Conservation (phyloP, 306 rosid species). For the Mucuna pruriens region DNA sequence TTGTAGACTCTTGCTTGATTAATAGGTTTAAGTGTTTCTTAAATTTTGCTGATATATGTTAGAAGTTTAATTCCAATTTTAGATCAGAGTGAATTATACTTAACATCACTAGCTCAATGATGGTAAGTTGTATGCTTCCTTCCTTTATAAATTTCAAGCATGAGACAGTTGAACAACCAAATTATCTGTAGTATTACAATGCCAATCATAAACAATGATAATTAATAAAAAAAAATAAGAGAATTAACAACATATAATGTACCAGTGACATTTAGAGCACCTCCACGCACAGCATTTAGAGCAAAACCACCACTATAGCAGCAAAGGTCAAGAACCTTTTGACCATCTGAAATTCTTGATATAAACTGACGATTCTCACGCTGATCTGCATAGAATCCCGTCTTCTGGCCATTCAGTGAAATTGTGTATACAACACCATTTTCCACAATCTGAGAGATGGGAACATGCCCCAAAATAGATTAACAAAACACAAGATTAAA, state of each 20-base stretch:
- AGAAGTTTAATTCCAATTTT: neutral
- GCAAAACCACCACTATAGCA: constrained; percentile 97
- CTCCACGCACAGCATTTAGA: constrained; percentile 78
- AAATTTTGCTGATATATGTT: neutral
- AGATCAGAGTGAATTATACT: neutral
- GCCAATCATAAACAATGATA: constrained; percentile 12
- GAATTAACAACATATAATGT: constrained; percentile 30
- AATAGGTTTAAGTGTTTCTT: neutral
- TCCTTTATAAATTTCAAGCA: constrained; percentile 26
- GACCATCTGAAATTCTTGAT: constrained; percentile 72
- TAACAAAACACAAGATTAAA: neutral
- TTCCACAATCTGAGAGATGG: constrained; percentile 65
- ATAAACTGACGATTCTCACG: constrained; percentile 84
- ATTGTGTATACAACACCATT: constrained; percentile 75
- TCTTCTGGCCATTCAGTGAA: constrained; percentile 93
- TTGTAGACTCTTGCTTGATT: neutral
- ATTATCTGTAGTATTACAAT: constrained; percentile 7
- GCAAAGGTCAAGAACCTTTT: constrained; percentile 87
- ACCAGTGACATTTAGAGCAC: constrained; percentile 87
- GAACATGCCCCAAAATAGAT: constrained; percentile 33
- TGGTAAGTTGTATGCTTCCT: constrained; percentile 13
- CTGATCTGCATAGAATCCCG: constrained; percentile 97
- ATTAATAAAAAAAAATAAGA: neutral
- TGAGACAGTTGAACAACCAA: constrained; percentile 19
- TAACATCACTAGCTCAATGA: neutral